Percentiles rank a stretch among this genome's conserved stretches.
phyloP scores from a whole-genome alignment of 2,329 filamentous ascomycete genomes.

The Rhynchosporium agropyri region DNA sequence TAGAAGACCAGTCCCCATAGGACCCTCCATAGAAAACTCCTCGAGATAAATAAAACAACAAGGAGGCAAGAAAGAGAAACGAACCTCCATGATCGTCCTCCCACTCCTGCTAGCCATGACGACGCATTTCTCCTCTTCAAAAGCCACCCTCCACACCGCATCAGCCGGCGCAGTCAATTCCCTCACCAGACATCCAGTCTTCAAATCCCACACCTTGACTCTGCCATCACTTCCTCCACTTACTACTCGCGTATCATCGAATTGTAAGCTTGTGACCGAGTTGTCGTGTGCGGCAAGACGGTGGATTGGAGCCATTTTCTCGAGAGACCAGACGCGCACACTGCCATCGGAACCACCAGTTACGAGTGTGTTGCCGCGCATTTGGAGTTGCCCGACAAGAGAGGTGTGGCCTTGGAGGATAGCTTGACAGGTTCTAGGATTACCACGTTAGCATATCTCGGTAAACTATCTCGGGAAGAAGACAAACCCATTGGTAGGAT shows the following conservation, averaged over 20 bases:
- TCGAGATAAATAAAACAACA: too few relatives aligned
- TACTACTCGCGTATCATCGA: constrained; percentile 93
- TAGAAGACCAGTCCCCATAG: too few relatives aligned
- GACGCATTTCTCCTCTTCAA: constrained; percentile 97
- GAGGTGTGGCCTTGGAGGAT: constrained; percentile 97
- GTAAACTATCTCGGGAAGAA: background rate
- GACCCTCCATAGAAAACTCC: too few relatives aligned
- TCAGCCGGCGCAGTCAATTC: constrained; percentile 91
- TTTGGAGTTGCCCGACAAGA: constrained; percentile 92
- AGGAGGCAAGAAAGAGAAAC: constrained; percentile 39
- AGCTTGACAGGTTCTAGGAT: constrained; percentile 60
- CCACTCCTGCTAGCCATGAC: constrained; percentile 85
- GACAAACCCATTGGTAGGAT: constrained; percentile 80
- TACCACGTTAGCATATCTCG: constrained; percentile 42
- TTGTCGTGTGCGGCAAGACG: constrained; percentile 96
- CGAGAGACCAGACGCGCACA: constrained; percentile 92
- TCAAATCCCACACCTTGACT: constrained; percentile 97
- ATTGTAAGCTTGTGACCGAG: constrained; percentile 95
- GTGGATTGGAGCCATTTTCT: constrained; percentile 89
- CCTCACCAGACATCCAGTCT: constrained; percentile 85
- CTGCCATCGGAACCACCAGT: constrained; percentile 96
- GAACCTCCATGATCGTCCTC: constrained; percentile 96
- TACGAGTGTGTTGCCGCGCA: constrained; percentile 91
- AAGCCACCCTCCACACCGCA: constrained; percentile 96
- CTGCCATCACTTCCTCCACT: constrained; percentile 96